phyloP scores from a whole-genome alignment of 306 rosid genomes.

The Sophora flavescens region DNA sequence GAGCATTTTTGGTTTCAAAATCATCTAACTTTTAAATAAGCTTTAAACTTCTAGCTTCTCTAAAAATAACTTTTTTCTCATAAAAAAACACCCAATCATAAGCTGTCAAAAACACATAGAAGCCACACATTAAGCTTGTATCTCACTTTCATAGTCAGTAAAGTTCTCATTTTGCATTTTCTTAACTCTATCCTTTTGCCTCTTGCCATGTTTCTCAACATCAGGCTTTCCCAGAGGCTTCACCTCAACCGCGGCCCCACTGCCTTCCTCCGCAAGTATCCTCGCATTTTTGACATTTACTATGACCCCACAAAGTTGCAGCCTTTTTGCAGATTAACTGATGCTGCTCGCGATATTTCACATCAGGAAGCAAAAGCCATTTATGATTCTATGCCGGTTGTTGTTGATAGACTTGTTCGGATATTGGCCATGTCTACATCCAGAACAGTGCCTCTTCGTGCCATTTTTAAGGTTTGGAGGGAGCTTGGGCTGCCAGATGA shows the following conservation, averaged over 20 bases:
- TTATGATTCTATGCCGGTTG: constrained; percentile 63
- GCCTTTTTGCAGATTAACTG: constrained; percentile 73
- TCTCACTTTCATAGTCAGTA: not conserved
- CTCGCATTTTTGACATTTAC: constrained; percentile 80
- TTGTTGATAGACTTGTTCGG: constrained; percentile 72
- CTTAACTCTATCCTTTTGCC: not conserved
- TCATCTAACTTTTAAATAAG: too few relatives aligned
- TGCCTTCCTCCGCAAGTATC: constrained; percentile 80
- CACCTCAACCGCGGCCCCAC: constrained; percentile 84
- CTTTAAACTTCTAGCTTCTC: too few relatives aligned
- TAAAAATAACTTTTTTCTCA: too few relatives aligned
- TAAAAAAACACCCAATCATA: too few relatives aligned
- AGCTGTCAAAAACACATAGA: not conserved
- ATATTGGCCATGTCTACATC: constrained; percentile 79
- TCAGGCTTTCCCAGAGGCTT: constrained; percentile 77
- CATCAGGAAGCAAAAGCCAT: constrained; percentile 68
- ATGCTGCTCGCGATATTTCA: constrained; percentile 60
- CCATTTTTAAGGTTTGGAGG: constrained; percentile 84
- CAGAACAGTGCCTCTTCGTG: constrained; percentile 80
- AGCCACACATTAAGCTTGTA: not conserved
- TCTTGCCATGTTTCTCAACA: not conserved
- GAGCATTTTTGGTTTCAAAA: too few relatives aligned
- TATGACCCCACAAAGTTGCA: constrained; percentile 70
- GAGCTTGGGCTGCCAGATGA: constrained; percentile 96
- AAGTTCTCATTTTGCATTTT: too few relatives aligned